These are phyloP conservation scores for Rosa multiflora DNA, from an alignment of 306 rosid genomes.

Conservation along the genomic window DNA sequence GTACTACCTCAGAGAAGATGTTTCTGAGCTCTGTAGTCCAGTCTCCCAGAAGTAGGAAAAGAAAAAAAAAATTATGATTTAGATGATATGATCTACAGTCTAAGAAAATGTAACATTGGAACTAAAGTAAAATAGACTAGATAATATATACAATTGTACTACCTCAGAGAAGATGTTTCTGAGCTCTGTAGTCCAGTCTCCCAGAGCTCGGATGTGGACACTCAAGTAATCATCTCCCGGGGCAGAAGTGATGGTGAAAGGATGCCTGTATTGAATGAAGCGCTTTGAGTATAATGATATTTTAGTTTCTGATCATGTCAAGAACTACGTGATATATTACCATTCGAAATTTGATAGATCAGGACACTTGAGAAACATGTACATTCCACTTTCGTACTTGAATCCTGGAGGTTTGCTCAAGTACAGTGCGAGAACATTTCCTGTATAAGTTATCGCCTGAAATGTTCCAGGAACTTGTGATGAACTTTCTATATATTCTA, in stretches of 20 bases:
- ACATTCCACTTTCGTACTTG: slow-evolving; percentile 90
- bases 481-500: slow-evolving; percentile 14
- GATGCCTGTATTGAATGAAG: slow-evolving; percentile 60
- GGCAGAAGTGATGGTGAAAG: slow-evolving; percentile 94
- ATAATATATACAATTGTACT: background rate
- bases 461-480: slow-evolving; percentile 25
- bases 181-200: slow-evolving; percentile 93
- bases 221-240: slow-evolving; percentile 92
- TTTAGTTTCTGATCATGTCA: slow-evolving; percentile 10
- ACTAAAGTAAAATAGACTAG: background rate
- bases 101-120: background rate
- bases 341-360: slow-evolving; percentile 84
- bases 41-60: slow-evolving; percentile 49
- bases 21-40: slow-evolving; percentile 82
- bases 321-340: slow-evolving; percentile 35
- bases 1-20: slow-evolving; percentile 55
- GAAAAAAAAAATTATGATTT: background rate
- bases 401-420: slow-evolving; percentile 74
- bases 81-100: background rate
- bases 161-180: slow-evolving; percentile 61
- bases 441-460: slow-evolving; percentile 81
- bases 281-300: slow-evolving; percentile 12
- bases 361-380: slow-evolving; percentile 82
- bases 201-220: slow-evolving; percentile 71
- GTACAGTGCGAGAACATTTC: slow-evolving; percentile 83